Evolutionary conservation across 140 eudicot species (phyloP).

Genomic region (Erigeron philadelphicus): DNA sequence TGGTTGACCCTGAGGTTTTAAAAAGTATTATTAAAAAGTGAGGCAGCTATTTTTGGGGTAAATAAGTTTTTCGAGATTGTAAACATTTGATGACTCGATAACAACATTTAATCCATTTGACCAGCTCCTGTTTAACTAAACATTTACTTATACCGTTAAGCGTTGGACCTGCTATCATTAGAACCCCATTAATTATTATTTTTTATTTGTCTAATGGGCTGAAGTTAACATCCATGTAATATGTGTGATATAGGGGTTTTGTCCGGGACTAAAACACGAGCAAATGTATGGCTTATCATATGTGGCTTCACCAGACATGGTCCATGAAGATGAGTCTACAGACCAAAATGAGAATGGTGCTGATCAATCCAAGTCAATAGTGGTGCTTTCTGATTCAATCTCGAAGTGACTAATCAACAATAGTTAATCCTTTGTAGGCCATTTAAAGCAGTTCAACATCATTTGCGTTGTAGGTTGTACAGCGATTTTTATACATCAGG

Average conservation of each 20-base stretch:
- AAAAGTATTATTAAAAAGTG: background rate
- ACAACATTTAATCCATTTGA: background rate
- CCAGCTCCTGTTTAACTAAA: background rate
- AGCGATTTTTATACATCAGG: constrained; percentile 20
- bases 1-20: no score
- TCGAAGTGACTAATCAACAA: constrained; percentile 7
- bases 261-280: constrained; percentile 80
- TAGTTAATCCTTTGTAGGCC: background rate
- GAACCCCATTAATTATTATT: no score
- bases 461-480: constrained; percentile 22
- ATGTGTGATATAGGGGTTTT: constrained; percentile 54
- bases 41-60: background rate
- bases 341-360: constrained; percentile 21
- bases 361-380: constrained; percentile 36
- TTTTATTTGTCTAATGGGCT: background rate
- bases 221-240: constrained; percentile 3
- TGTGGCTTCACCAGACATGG: constrained; percentile 35
- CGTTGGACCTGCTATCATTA: no score
- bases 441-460: background rate
- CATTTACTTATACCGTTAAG: background rate
- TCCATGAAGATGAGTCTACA: constrained; percentile 33
- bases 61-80: background rate
- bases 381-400: constrained; percentile 32
- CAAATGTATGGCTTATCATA: constrained; percentile 73
- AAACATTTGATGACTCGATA: background rate